Base-by-base conservation (phyloP, 1,284 basidiomycete genomes). In the Sphagnurus paluster region DNA sequence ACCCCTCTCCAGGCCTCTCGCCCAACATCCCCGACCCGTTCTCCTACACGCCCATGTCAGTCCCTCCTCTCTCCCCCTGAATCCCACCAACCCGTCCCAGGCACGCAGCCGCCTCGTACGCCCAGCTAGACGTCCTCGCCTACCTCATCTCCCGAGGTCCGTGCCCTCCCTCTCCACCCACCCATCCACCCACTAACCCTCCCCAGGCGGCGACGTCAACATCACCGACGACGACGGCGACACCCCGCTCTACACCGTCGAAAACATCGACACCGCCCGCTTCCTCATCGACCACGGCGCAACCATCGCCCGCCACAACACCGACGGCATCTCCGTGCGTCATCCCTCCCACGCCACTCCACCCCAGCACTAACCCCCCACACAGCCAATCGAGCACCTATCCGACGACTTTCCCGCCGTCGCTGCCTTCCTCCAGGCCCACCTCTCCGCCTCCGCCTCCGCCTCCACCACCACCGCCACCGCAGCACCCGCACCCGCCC, bases 31-130 rank as follows among this genome's bases (percentile, higher is more conserved):
- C 83, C 16, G 93, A 96, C 62, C 63, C 70, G 5, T 80, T 85
- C 67, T 87, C 89, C 16, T 96, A 96, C 66, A 93, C 93, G 0
- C 91, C 93, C 9, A 89, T 97, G 83, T 85, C 59, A 48, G 76
- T 57, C 40, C 6, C 26, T 16, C 40, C 30, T 23, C 45, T 50
- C 46, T 38, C 46, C 48, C 49, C 52, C 48, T 46, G 42, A 37
- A 44, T 47, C 34, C 38, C 44, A 43, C 26, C 41, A 53, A 42
- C 50, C 39, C 36, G 42, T 11, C 17, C 5, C 59, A 88, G 87
- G 83, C 93, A 97, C 67, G 94, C 93, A n/a, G 93, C 93, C 5
- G 93, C 92, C 0, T 96, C 93, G 0, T 97, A 95, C 64, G 89
- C 82, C 8, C 93, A 93, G 42, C 60, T 87, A 13, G 69, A 86